Evolutionary conservation across 208 protist species (phyloP), one percentile per base, ranked within the genome.

Genomic region (Leishmania tropica): DNA sequence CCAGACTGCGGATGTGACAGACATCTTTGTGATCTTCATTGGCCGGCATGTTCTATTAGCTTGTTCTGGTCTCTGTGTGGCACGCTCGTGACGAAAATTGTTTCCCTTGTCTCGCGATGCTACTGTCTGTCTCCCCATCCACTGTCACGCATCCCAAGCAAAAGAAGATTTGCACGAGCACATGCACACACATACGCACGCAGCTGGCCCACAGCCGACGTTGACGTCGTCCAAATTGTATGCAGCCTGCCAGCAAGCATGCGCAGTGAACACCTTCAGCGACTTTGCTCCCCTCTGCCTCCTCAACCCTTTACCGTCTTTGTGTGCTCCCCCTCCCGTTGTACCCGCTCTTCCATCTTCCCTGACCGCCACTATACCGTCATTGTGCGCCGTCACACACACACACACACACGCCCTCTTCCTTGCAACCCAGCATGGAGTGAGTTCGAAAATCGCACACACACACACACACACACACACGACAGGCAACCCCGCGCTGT

Each of bases 291-390:
- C 2, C 47, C 42, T 80, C 35, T n/a, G 42, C 35, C 48, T 56
- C 24, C 42, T 74, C 48, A 74, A 24, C 70, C 47, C 47, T 68
- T 72, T 73, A 58, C 76, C 40, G 21, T 68, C 37, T 67, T 53
- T 21, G 51, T 45, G 31, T 40, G 10, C 73, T 40, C 31, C 3
- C 40, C 62, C n/a, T 40, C 28, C 21, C 60, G n/a, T 70, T 45
- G 65, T 8, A 45, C 65, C 37, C 35, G 31, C 65, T 40, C 65
- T 21, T 70, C 37, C 19, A 10, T 35, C 37, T 17, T 70, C 35
- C 65, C 13, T 19, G 3, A 70, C 65, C 65, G 13, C 65, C 37
- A 42, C n/a, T 4, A 28, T 42, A 19, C 65, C 35, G 65, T 21
- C 65, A 70, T 70, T 19, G 65, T 21, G 15, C n/a, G 13, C 67